Conservation (phyloP, 768 basidiomycete genomes). For the Mycena polygramma region DNA sequence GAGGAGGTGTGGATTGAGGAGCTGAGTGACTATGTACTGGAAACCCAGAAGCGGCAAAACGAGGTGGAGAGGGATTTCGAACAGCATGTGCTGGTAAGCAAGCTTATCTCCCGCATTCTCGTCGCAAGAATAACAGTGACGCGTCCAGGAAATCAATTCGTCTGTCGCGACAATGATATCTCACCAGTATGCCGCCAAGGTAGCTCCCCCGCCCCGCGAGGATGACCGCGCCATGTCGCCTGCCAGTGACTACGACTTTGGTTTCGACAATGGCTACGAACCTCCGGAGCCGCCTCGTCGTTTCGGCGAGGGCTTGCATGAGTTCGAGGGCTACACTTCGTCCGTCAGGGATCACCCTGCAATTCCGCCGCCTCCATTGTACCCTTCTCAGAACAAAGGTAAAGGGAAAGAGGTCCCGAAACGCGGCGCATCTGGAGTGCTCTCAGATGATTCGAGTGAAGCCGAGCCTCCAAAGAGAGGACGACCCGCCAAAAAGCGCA, state of each 20-base stretch:
- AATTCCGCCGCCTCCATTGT: constrained; percentile 38
- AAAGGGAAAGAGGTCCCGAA: constrained; percentile 65
- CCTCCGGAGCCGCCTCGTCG: constrained; percentile 38
- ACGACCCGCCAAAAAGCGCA: constrained; percentile 74
- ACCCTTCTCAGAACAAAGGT: constrained; percentile 49
- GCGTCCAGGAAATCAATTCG: constrained; percentile 76
- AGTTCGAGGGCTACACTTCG: constrained; percentile 57
- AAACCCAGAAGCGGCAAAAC: constrained; percentile 79
- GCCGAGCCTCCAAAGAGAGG: constrained; percentile 57
- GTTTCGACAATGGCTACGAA: constrained; percentile 42
- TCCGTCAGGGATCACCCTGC: constrained; percentile 56
- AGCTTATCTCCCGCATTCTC: constrained; percentile 1
- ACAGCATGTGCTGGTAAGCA: constrained; percentile 70
- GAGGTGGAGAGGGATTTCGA: constrained; percentile 84
- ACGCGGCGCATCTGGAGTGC: constrained; percentile 60
- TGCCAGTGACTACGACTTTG: constrained; percentile 50
- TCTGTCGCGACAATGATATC: constrained; percentile 71
- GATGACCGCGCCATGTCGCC: constrained; percentile 46
- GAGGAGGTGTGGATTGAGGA: constrained; percentile 82
- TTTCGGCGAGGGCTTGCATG: constrained; percentile 50
- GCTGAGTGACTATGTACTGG: constrained; percentile 75
- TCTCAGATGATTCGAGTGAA: constrained; percentile 74
- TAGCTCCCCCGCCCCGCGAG: constrained; percentile 60
- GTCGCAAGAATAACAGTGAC: constrained; percentile 19
- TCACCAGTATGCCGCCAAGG: constrained; percentile 66